A percentile compares a stretch with the other conserved stretches of the same genome.
These are phyloP conservation scores for Hyaloperonospora arabidopsidis DNA, from an alignment of 352 stramenopile genomes.

Conservation along the genomic window DNA sequence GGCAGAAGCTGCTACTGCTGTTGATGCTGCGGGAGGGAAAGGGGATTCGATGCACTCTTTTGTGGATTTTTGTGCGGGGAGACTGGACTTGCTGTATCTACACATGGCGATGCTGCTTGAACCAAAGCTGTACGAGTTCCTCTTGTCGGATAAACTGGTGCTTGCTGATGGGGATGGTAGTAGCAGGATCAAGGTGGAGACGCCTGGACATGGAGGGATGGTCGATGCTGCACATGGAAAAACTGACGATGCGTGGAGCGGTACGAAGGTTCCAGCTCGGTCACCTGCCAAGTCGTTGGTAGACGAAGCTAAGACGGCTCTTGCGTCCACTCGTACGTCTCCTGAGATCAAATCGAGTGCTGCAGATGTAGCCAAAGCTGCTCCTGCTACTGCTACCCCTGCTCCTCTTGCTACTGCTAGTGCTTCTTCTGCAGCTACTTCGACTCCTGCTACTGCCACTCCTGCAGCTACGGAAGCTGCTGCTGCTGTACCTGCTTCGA, in stretches of 20 bases:
- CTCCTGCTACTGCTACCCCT: too few relatives aligned
- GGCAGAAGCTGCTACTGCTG: constrained; percentile 20
- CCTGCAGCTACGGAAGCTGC: too few relatives aligned
- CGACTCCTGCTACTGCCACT: too few relatives aligned
- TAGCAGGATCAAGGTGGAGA: constrained; percentile 8
- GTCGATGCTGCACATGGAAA: background rate
- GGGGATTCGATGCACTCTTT: constrained; percentile 39
- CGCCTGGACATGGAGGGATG: background rate
- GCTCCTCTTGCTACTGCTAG: too few relatives aligned
- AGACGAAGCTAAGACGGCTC: background rate
- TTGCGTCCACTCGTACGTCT: background rate
- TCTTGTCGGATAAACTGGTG: constrained; percentile 36
- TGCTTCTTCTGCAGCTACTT: too few relatives aligned
- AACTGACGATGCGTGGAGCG: background rate
- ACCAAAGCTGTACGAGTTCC: constrained; percentile 37
- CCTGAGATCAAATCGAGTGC: background rate
- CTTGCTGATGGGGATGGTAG: constrained; percentile 16
- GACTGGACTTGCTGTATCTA: constrained; percentile 59
- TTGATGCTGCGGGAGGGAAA: too few relatives aligned
- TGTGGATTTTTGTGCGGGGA: constrained; percentile 47
- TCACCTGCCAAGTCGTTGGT: background rate
- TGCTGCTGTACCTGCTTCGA: too few relatives aligned
- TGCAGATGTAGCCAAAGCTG: too few relatives aligned
- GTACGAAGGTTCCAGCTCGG: background rate
- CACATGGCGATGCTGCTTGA: constrained; percentile 58